phyloP scores from a whole-genome alignment of 768 basidiomycete genomes.

The Artomyces pyxidatus region DNA sequence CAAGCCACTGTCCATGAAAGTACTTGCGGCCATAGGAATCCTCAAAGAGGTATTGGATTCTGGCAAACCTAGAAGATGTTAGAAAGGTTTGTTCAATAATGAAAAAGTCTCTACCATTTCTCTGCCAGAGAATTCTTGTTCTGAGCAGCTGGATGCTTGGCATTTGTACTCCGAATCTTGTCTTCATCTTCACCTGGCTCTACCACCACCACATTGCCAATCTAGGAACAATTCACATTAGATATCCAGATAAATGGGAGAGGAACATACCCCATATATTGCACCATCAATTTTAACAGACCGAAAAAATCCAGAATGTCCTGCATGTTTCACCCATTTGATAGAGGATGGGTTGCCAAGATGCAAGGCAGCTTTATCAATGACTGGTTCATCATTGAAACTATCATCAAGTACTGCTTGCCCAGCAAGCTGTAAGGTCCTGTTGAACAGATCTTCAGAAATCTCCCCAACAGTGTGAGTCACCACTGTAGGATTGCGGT shows the following conservation, averaged over 20 bases:
- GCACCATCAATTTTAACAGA: constrained; percentile 51
- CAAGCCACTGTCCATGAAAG: constrained; percentile 69
- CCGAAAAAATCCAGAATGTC: constrained; percentile 27
- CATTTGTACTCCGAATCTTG: constrained; percentile 31
- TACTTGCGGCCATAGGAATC: constrained; percentile 33
- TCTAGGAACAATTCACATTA: constrained; percentile 26
- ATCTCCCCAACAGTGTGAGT: not conserved
- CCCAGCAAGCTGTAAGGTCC: not conserved
- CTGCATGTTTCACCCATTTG: constrained; percentile 25
- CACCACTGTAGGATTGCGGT: constrained; percentile 26
- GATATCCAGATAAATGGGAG: not conserved
- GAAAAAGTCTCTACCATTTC: constrained; percentile 45
- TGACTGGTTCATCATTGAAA: not conserved
- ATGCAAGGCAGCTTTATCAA: not conserved
- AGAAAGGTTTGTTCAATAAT: not conserved
- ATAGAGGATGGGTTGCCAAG: constrained; percentile 22
- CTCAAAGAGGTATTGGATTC: constrained; percentile 59
- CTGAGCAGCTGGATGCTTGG: constrained; percentile 30
- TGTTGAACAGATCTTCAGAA: not conserved
- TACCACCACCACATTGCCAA: constrained; percentile 58
- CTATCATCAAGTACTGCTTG: not conserved
- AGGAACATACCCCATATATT: constrained; percentile 37
- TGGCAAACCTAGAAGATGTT: constrained; percentile 48
- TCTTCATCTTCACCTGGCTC: constrained; percentile 46
- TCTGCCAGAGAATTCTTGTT: constrained; percentile 52